These are phyloP conservation scores for Pythium brachiatum DNA, from an alignment of 352 stramenopile species.

Conservation along the genomic window DNA sequence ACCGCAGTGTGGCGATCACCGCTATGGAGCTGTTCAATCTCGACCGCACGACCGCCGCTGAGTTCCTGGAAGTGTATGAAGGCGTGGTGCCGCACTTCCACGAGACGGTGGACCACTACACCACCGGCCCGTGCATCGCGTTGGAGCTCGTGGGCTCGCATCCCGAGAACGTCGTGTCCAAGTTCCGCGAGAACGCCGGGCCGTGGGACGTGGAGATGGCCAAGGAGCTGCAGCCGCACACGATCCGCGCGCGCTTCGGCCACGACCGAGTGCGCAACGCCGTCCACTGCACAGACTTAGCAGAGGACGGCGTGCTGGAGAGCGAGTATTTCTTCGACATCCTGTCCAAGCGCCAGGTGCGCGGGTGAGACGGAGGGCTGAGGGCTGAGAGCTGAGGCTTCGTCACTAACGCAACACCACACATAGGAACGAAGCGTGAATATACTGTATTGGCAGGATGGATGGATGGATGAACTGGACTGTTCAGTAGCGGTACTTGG, in stretches of 20 bases:
- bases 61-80: slow-evolving; percentile 92
- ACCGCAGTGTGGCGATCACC: slow-evolving; percentile 68
- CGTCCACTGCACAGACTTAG: slow-evolving; percentile 93
- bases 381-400: not conserved
- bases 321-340: slow-evolving; percentile 94
- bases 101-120: slow-evolving; percentile 89
- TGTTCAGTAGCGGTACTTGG: slow-evolving; percentile 95
- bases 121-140: slow-evolving; percentile 84
- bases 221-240: slow-evolving; percentile 88
- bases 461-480: not conserved
- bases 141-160: slow-evolving; percentile 83
- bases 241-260: slow-evolving; percentile 89
- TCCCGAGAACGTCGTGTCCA: slow-evolving; percentile 48
- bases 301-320: slow-evolving; percentile 89
- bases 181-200: slow-evolving; percentile 83
- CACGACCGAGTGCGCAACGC: slow-evolving; percentile 86
- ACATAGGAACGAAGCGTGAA: not conserved
- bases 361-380: slow-evolving; percentile 11
- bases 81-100: slow-evolving; percentile 91
- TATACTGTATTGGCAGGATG: not conserved
- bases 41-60: slow-evolving; percentile 77
- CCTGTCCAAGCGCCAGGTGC: slow-evolving; percentile 66
- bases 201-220: slow-evolving; percentile 93
- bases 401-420: not conserved
- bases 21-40: slow-evolving; percentile 90